phyloP scores from a whole-genome alignment of 2,329 filamentous ascomycete species.

The Trichoderma semiorbis region DNA sequence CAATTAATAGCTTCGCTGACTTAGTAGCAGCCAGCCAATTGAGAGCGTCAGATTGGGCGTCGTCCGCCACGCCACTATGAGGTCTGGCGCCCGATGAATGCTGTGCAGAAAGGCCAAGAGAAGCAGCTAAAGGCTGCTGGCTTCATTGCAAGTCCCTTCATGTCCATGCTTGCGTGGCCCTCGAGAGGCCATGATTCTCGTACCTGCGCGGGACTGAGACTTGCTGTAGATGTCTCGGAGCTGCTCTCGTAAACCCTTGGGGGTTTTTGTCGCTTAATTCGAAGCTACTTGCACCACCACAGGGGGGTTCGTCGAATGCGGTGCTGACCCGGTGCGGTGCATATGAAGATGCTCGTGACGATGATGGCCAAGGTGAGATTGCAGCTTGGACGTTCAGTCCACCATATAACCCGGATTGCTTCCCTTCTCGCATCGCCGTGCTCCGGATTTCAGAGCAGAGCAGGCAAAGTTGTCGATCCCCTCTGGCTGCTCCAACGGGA shows the following conservation, averaged over 20 bases:
- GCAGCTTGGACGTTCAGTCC: background rate
- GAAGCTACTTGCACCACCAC: background rate
- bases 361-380: background rate
- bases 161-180: background rate
- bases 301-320: background rate
- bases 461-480: background rate
- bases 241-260: background rate
- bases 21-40: background rate
- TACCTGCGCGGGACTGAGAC: conserved; percentile 5
- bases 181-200: background rate
- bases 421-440: background rate
- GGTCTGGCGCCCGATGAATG: background rate
- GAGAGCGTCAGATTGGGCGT: background rate
- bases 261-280: conserved; percentile 1
- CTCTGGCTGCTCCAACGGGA: background rate
- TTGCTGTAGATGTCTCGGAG: conserved; percentile 9
- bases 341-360: background rate
- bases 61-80: background rate
- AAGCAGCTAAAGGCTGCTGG: background rate
- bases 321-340: background rate
- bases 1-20: background rate
- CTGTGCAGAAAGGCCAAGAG: background rate
- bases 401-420: background rate
- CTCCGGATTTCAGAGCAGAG: background rate
- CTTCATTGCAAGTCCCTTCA: background rate